These are phyloP conservation scores for Ceratobasidium sp. DNA, from an alignment of 1,284 basidiomycete species.

Conservation along the genomic window DNA sequence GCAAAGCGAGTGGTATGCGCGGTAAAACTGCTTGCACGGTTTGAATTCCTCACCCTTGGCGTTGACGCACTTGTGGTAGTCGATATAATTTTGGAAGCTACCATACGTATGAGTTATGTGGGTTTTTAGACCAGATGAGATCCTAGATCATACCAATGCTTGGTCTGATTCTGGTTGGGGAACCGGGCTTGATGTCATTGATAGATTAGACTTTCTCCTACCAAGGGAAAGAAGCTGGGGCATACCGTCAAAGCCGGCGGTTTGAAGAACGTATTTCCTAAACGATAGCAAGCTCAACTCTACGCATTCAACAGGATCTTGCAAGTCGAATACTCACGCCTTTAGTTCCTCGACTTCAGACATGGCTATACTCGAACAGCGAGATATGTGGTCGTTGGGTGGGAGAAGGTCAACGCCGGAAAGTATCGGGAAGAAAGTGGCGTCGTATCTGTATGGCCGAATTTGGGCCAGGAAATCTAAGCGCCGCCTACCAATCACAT, in stretches of 20 bases:
- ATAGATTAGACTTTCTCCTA: neutral
- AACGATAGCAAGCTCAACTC: conserved; percentile 31
- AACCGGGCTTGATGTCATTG: conserved; percentile 72
- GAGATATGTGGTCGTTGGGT: conserved; percentile 39
- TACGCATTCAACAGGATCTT: neutral
- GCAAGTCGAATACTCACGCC: conserved; percentile 27
- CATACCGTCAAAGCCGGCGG: conserved; percentile 85
- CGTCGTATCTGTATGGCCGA: conserved; percentile 11
- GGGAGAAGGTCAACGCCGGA: conserved; percentile 34
- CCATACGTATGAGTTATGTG: conserved; percentile 15
- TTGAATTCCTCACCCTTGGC: conserved; percentile 98
- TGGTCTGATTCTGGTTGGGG: conserved; percentile 95
- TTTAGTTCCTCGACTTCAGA: conserved; percentile 58
- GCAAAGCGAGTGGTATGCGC: conserved; percentile 95
- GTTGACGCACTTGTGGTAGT: conserved; percentile 97
- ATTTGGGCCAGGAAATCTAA: neutral
- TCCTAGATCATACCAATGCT: conserved; percentile 76
- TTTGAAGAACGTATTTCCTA: conserved; percentile 85
- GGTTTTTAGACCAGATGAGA: neutral
- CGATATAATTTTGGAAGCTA: conserved; percentile 95
- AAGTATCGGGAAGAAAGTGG: conserved; percentile 26
- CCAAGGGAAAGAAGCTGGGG: conserved; percentile 33
- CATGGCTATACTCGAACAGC: conserved; percentile 56
- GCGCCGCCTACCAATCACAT: conserved; percentile 3
- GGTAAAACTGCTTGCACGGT: conserved; percentile 99